Percentiles rank a stretch among this genome's conserved stretches.
phyloP scores from a whole-genome alignment of 2,329 filamentous ascomycete species.

The Onygenales sp. region DNA sequence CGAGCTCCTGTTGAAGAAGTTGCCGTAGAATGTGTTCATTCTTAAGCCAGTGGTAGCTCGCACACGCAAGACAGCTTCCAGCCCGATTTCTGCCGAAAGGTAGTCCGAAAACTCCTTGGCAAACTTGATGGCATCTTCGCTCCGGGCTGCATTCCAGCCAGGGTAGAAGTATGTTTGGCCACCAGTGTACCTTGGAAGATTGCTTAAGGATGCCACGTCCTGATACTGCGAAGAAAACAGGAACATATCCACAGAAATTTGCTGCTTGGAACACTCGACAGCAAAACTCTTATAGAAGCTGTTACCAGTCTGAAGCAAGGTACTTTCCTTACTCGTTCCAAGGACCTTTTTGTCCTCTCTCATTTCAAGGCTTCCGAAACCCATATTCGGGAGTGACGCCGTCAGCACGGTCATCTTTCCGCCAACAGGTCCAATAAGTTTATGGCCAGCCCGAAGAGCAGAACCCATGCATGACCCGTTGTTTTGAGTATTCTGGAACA shows the following conservation, averaged over 20 bases:
- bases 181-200: slow-evolving; percentile 89
- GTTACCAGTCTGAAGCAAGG: slow-evolving; percentile 80
- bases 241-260: slow-evolving; percentile 98
- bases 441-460: slow-evolving; percentile 84
- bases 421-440: slow-evolving; percentile 86
- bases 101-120: slow-evolving; percentile 95
- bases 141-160: slow-evolving; percentile 88
- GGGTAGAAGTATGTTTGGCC: slow-evolving; percentile 99
- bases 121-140: slow-evolving; percentile 95
- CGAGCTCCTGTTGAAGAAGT: slow-evolving; percentile 98
- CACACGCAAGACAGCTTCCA: slow-evolving; percentile 92
- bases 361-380: slow-evolving; percentile 82
- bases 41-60: slow-evolving; percentile 87
- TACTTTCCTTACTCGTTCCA: slow-evolving; percentile 84
- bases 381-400: slow-evolving; percentile 80
- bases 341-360: slow-evolving; percentile 93
- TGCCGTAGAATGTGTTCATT: slow-evolving; percentile 98
- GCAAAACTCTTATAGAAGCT: slow-evolving; percentile 99
- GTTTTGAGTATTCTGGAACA: slow-evolving; percentile 94
- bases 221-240: slow-evolving; percentile 93
- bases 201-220: slow-evolving; percentile 92
- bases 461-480: slow-evolving; percentile 90
- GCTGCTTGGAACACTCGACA: slow-evolving; percentile 96
- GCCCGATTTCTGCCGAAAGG: slow-evolving; percentile 87
- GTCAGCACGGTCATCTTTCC: slow-evolving; percentile 91